Evolutionary conservation across 495 filamentous ascomycete species (phyloP).

Genomic region (Podospora conica): DNA sequence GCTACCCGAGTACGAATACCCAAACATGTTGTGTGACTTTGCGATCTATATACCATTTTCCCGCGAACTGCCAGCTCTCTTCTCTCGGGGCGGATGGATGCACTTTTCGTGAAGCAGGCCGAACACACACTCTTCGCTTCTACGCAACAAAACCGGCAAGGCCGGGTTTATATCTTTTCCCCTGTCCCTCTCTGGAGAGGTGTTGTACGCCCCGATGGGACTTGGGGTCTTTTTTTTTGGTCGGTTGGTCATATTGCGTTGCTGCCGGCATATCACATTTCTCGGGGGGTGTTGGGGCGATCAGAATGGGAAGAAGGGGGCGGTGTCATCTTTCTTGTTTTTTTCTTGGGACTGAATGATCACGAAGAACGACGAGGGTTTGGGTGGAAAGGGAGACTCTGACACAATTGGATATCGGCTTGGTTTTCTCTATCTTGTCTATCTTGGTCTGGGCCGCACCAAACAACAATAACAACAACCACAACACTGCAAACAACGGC

Average conservation of each 20-base stretch:
- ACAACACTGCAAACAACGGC: neutral
- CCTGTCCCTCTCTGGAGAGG: neutral
- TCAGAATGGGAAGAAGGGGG: neutral
- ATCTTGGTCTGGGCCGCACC: neutral
- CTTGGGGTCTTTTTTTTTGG: neutral
- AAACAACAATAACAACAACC: neutral
- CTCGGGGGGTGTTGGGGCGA: neutral
- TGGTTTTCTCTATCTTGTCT: neutral
- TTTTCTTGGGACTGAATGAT: neutral
- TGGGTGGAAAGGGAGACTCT: neutral
- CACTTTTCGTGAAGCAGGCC: neutral
- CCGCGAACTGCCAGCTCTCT: neutral
- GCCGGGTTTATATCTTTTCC: neutral
- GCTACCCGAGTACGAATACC: conserved; percentile 10
- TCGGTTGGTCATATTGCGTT: neutral
- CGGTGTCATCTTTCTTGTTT: neutral
- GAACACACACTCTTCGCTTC: neutral
- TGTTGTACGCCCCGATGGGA: neutral
- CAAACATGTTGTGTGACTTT: conserved; percentile 9
- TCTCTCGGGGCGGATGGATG: neutral
- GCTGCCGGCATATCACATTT: neutral
- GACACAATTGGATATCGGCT: neutral
- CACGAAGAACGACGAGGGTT: neutral
- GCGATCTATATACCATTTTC: neutral
- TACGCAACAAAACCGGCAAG: neutral